Evolutionary conservation across 1,284 basidiomycete genomes (phyloP).

Genomic region (Flammula alnicola): DNA sequence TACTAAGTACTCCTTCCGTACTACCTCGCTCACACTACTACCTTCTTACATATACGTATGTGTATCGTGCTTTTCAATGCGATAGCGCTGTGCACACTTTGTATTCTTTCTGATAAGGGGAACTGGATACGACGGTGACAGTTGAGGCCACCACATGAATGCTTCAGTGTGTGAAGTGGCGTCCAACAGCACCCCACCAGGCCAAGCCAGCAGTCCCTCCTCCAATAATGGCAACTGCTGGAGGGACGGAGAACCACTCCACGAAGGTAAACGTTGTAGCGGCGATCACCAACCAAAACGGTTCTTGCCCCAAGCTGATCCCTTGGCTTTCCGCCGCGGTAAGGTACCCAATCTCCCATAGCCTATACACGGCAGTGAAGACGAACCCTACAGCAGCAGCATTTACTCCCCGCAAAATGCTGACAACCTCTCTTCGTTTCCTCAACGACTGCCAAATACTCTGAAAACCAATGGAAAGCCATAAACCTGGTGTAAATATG

Average conservation of each 20-base stretch:
- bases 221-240: conserved; percentile 35
- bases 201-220: conserved; percentile 36
- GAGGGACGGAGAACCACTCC: conserved; percentile 38
- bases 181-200: conserved; percentile 36
- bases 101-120: too few species aligned
- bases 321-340: conserved; percentile 29
- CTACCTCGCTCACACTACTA: background rate
- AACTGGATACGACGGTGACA: too few species aligned
- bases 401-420: conserved; percentile 55
- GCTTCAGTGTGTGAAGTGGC: too few species aligned
- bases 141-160: too few species aligned
- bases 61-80: too few species aligned
- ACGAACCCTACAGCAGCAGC: conserved; percentile 59
- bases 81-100: too few species aligned
- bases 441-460: conserved; percentile 52
- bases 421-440: conserved; percentile 41
- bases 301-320: conserved; percentile 34
- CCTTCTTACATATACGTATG: too few species aligned
- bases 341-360: conserved; percentile 47
- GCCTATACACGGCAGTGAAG: conserved; percentile 56
- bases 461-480: conserved; percentile 54
- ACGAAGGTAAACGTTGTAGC: conserved; percentile 35
- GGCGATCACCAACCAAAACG: conserved; percentile 42
- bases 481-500: conserved; percentile 55
- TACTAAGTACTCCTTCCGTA: conserved; percentile 4